Conservation (phyloP, 345 rosid genomes). For the Draba incana region DNA sequence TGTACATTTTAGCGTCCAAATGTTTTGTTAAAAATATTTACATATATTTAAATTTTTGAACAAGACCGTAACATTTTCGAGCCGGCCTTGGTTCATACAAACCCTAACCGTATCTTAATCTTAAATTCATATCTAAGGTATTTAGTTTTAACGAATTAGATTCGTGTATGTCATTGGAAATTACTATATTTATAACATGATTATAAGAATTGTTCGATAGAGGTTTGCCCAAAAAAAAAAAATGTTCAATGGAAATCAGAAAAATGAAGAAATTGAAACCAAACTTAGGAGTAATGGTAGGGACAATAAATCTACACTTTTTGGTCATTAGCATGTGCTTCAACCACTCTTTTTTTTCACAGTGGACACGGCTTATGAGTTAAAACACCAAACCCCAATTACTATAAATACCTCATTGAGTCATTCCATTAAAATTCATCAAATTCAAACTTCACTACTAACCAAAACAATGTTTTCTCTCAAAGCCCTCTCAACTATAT, state of each 20-base stretch:
- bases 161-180: no score
- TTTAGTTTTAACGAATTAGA: no score
- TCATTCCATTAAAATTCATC: conserved; percentile 34
- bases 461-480: conserved; percentile 41
- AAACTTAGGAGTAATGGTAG: conserved; percentile 31
- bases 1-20: background rate
- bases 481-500: conserved; percentile 41
- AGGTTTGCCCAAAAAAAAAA: no score
- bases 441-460: background rate
- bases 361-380: conserved; percentile 21
- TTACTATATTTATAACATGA: no score
- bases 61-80: background rate
- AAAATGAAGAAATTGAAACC: background rate
- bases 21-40: background rate
- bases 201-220: background rate
- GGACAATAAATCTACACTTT: conserved; percentile 38
- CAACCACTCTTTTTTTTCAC: conserved; percentile 21
- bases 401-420: conserved; percentile 40
- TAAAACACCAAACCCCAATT: conserved; percentile 1
- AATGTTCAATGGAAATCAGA: background rate
- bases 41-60: background rate
- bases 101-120: no score
- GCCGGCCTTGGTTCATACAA: background rate
- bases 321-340: conserved; percentile 29
- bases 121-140: no score